These are phyloP conservation scores for Daldinia sp. DNA, from an alignment of 2,329 filamentous ascomycete genomes.

Conservation along the genomic window DNA sequence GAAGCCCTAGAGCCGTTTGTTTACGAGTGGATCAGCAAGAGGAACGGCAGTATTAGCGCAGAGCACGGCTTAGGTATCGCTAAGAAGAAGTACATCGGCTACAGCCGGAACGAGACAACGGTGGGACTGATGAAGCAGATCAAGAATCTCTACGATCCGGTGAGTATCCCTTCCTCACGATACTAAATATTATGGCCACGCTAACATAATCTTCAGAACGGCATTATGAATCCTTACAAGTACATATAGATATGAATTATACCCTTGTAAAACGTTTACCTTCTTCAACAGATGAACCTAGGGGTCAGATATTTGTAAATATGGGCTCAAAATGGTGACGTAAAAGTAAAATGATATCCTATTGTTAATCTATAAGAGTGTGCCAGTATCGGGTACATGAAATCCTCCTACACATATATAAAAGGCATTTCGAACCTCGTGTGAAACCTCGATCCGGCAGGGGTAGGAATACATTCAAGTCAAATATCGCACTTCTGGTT, in stretches of 20 bases:
- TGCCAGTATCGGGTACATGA: too few species aligned
- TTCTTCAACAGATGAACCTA: slow-evolving; percentile 19
- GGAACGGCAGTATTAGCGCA: slow-evolving; percentile 92
- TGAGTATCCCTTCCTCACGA: slow-evolving; percentile 58
- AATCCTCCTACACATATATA: too few species aligned
- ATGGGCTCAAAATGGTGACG: not conserved
- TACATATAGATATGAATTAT: slow-evolving; percentile 69
- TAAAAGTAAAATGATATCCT: not conserved
- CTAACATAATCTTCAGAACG: slow-evolving; percentile 70
- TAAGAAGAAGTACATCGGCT: slow-evolving; percentile 95
- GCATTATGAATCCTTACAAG: slow-evolving; percentile 99
- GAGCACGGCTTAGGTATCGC: slow-evolving; percentile 94
- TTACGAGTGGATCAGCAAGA: slow-evolving; percentile 93
- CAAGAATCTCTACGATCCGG: slow-evolving; percentile 93
- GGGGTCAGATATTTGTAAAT: not conserved
- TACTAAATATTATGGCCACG: slow-evolving; percentile 9
- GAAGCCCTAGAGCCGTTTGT: slow-evolving; percentile 90
- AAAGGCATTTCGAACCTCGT: too few species aligned
- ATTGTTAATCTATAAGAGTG: not conserved
- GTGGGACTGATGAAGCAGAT: slow-evolving; percentile 92
- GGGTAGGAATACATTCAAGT: not conserved
- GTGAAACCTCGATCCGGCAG: too few species aligned
- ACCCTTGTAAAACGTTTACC: not conserved
- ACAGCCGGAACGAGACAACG: slow-evolving; percentile 89
- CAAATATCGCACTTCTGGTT: not conserved